Percentiles rank a stretch among this genome's conserved stretches.
These are phyloP conservation scores for Phtheirospermum japonicum DNA, from an alignment of 257 asterid species.

Conservation along the genomic window DNA sequence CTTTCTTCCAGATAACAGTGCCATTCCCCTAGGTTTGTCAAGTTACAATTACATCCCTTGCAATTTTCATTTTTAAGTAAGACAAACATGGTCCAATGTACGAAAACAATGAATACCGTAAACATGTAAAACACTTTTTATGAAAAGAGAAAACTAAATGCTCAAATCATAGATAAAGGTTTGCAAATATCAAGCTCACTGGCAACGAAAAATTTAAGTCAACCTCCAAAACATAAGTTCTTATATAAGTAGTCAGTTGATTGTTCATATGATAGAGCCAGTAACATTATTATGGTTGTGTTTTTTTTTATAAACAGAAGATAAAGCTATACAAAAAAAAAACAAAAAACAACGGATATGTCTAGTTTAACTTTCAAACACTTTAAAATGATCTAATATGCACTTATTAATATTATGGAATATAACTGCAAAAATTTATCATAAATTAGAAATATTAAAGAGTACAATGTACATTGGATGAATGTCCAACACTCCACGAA, in stretches of 20 bases:
- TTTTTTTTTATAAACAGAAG: neutral
- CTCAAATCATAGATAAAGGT: neutral
- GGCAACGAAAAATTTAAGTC: neutral
- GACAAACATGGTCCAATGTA: neutral
- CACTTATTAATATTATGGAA: neutral
- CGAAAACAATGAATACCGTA: neutral
- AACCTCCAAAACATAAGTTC: neutral
- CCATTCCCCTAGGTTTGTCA: neutral
- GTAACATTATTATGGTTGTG: too few species aligned
- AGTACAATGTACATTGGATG: neutral
- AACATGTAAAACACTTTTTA: neutral
- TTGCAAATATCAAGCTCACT: neutral
- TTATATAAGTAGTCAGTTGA: neutral
- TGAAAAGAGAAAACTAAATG: conserved; percentile 10
- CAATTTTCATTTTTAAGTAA: neutral
- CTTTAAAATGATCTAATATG: neutral
- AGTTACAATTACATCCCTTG: neutral
- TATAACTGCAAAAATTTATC: neutral
- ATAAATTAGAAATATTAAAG: neutral
- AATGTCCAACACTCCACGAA: too few species aligned
- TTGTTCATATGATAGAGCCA: neutral
- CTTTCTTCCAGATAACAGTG: neutral
- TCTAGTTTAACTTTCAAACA: too few species aligned
- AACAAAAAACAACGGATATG: neutral
- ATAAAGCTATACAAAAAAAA: neutral